Conservation (phyloP, 2,329 filamentous ascomycete species). For the Aspergillus pseudoterreus region DNA sequence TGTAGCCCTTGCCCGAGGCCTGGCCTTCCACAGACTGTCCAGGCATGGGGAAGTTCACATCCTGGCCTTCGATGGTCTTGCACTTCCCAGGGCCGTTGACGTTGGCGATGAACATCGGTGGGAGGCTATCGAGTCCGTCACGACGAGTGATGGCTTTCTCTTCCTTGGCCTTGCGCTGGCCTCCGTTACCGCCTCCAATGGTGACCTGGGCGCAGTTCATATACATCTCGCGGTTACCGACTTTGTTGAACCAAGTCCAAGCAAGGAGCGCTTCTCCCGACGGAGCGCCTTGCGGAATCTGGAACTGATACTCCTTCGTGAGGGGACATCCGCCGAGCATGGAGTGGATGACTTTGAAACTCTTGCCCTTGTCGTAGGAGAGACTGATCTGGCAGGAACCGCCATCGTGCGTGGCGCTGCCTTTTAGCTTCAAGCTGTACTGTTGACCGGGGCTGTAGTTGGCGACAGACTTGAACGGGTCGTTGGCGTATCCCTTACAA, state of each 20-base stretch:
- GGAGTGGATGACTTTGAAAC: conserved; percentile 66
- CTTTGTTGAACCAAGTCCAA: conserved; percentile 75
- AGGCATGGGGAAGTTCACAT: conserved; percentile 64
- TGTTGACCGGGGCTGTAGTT: conserved; percentile 60
- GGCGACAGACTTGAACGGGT: conserved; percentile 53
- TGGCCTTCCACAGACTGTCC: conserved; percentile 51
- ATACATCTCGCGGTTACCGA: conserved; percentile 81
- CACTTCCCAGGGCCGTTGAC: conserved; percentile 53
- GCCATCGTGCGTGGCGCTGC: conserved; percentile 62
- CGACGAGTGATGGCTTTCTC: conserved; percentile 6
- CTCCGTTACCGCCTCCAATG: conserved; percentile 38
- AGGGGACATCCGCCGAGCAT: conserved; percentile 58
- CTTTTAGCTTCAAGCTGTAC: conserved; percentile 62
- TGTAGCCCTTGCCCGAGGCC: conserved; percentile 33
- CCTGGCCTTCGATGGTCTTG: conserved; percentile 53
- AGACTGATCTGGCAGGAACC: conserved; percentile 75
- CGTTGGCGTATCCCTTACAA: conserved; percentile 66
- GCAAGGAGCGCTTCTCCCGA: conserved; percentile 61
- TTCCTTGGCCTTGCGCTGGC: conserved; percentile 1
- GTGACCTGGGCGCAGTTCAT: conserved; percentile 76
- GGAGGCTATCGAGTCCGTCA: conserved; percentile 52
- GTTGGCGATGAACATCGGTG: conserved; percentile 70
- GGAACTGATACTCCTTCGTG: conserved; percentile 59
- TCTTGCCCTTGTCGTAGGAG: conserved; percentile 67
- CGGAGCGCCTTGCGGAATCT: conserved; percentile 62